Evolutionary conservation across 2,329 filamentous ascomycete species (phyloP).

Genomic region (Fusarium sambucinum): DNA sequence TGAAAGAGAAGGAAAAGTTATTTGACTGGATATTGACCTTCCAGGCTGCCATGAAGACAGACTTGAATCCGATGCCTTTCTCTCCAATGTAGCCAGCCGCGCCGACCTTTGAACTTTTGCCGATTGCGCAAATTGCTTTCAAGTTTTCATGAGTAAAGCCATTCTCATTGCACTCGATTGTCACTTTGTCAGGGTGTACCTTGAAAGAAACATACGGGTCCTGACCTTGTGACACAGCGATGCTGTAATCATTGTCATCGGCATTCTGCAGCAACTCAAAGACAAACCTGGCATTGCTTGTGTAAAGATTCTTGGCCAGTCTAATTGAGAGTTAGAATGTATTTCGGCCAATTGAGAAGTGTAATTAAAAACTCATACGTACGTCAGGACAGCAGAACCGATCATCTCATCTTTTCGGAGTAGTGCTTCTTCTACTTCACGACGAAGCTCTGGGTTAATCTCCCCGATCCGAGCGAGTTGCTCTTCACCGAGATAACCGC

Average conservation of each 20-base stretch:
- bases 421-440: constrained; percentile 41
- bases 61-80: constrained; percentile 66
- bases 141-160: constrained; percentile 60
- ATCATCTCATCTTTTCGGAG: constrained; percentile 44
- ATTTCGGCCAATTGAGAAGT: neutral
- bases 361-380: neutral
- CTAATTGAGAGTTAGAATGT: constrained; percentile 43
- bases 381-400: constrained; percentile 43
- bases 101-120: constrained; percentile 59
- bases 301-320: constrained; percentile 58
- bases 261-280: constrained; percentile 68
- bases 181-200: constrained; percentile 54
- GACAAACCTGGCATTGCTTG: constrained; percentile 60
- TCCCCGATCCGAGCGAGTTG: constrained; percentile 34
- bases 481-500: constrained; percentile 41
- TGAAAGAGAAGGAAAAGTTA: constrained; percentile 59
- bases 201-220: constrained; percentile 53
- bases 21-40: constrained; percentile 61
- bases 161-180: constrained; percentile 64
- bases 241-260: constrained; percentile 61
- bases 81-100: constrained; percentile 61
- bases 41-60: constrained; percentile 61
- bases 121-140: constrained; percentile 59
- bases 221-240: constrained; percentile 25
- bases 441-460: constrained; percentile 33